Percentiles rank a stretch among this genome's conserved stretches.
Evolutionary conservation across 257 asterid genomes (phyloP).

Genomic region (Penstemon newberryi): DNA sequence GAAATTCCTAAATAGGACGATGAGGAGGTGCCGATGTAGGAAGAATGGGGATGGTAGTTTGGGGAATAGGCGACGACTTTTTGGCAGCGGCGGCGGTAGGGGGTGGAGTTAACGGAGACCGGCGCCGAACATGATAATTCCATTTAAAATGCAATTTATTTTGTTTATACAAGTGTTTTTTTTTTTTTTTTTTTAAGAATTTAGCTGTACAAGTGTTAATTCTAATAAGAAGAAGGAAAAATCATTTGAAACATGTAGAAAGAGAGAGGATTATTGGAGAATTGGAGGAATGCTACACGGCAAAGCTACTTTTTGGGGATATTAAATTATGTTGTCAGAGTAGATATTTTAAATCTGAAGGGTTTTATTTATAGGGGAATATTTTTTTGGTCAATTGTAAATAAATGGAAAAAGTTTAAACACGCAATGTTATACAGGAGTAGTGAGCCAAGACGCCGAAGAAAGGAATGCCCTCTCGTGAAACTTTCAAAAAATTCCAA

Average conservation of each 20-base stretch:
- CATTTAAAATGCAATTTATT: constrained; percentile 28
- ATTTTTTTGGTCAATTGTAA: background rate
- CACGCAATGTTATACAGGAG: constrained; percentile 13
- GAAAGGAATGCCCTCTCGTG: constrained; percentile 10
- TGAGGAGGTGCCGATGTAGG: constrained; percentile 41
- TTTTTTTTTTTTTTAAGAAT: background rate
- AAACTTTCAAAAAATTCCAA: background rate
- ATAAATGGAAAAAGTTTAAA: background rate
- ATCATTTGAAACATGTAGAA: background rate
- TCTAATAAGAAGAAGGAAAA: constrained; percentile 10
- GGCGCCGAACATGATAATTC: constrained; percentile 76
- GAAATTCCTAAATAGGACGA: constrained; percentile 59
- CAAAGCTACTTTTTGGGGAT: constrained; percentile 24
- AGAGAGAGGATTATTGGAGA: constrained; percentile 16
- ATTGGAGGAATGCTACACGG: constrained; percentile 34
- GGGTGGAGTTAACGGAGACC: constrained; percentile 54
- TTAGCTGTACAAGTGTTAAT: background rate
- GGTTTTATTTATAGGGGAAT: too few species aligned
- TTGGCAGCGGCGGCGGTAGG: constrained; percentile 43
- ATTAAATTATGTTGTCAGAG: background rate
- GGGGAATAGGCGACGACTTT: constrained; percentile 36
- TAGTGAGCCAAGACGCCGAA: constrained; percentile 10
- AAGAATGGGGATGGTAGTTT: constrained; percentile 28
- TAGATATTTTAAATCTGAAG: background rate
- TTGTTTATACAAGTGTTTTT: too few species aligned